phyloP scores from a whole-genome alignment of 192 early-diverging fungal genomes.

The Coemansia sp. region DNA sequence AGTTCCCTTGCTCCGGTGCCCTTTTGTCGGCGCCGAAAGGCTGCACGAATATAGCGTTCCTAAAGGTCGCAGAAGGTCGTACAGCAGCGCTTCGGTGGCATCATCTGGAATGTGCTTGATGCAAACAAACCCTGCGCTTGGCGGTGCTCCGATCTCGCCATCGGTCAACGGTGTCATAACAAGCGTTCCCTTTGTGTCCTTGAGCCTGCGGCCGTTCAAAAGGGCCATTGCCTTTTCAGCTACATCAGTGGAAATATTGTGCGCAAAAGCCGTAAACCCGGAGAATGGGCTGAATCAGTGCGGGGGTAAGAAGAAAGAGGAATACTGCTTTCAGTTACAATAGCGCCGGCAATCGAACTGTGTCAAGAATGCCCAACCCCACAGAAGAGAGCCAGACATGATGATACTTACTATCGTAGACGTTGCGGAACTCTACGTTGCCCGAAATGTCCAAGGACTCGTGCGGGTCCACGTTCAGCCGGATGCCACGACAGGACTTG shows the following conservation, averaged over 20 bases:
- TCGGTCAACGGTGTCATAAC: conserved; percentile 40
- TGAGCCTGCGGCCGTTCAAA: conserved; percentile 35
- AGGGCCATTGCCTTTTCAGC: conserved; percentile 52
- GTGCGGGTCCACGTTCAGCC: conserved; percentile 51
- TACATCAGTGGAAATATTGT: conserved; percentile 18
- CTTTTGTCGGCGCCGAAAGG: conserved; percentile 16
- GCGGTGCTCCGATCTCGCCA: conserved; percentile 32
- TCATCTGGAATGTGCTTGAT: conserved; percentile 54
- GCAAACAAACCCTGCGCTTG: conserved; percentile 31
- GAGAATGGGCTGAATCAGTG: background rate
- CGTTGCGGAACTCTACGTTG: conserved; percentile 52
- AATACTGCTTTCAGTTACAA: no score
- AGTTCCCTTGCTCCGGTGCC: conserved; percentile 16
- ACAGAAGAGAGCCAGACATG: background rate
- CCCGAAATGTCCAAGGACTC: conserved; percentile 32
- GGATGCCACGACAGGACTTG: conserved; percentile 42
- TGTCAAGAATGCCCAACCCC: background rate
- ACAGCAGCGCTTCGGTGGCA: conserved; percentile 37
- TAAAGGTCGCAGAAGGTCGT: conserved; percentile 46
- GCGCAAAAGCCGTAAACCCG: conserved; percentile 7
- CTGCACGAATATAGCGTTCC: conserved; percentile 53
- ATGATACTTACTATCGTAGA: conserved; percentile 46
- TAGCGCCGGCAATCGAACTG: background rate
- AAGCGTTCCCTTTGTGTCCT: conserved; percentile 36
- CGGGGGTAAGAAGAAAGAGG: no score